phyloP scores from a whole-genome alignment of 768 basidiomycete species.

The Lactarius tabidus region DNA sequence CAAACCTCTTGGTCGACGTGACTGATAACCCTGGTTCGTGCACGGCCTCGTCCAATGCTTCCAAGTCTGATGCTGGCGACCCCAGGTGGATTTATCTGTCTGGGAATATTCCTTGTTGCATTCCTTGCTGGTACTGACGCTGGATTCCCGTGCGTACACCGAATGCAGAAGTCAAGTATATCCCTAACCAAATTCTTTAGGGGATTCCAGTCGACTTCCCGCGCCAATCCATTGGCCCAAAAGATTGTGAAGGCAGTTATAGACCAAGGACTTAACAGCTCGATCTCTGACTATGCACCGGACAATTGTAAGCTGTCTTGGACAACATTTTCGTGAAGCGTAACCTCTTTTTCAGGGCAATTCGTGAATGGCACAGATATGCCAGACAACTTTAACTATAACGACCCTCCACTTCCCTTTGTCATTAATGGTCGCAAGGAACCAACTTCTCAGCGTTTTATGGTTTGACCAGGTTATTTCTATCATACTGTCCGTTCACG shows the following conservation, averaged over 20 bases:
- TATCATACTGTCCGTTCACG: background rate
- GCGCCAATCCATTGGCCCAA: slow-evolving; percentile 54
- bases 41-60: too few species aligned
- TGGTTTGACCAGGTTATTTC: slow-evolving; percentile 26
- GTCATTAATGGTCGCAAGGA: slow-evolving; percentile 32
- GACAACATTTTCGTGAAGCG: background rate
- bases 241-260: slow-evolving; percentile 56
- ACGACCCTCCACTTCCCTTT: slow-evolving; percentile 29
- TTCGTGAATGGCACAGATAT: slow-evolving; percentile 34
- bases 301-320: slow-evolving; percentile 44
- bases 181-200: slow-evolving; percentile 31
- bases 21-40: slow-evolving; percentile 52
- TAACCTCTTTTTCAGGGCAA: slow-evolving; percentile 23
- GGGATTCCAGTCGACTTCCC: slow-evolving; percentile 52
- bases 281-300: slow-evolving; percentile 42
- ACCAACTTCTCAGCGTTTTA: slow-evolving; percentile 34
- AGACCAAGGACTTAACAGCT: slow-evolving; percentile 37
- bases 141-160: slow-evolving; percentile 46
- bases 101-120: slow-evolving; percentile 57
- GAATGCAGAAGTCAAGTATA: background rate
- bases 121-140: slow-evolving; percentile 50
- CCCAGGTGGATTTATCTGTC: slow-evolving; percentile 53
- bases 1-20: slow-evolving; percentile 51
- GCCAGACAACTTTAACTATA: slow-evolving; percentile 32
- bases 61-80: background rate